Conservation (phyloP, 768 basidiomycete species). For the Rhodotorula toruloides region DNA sequence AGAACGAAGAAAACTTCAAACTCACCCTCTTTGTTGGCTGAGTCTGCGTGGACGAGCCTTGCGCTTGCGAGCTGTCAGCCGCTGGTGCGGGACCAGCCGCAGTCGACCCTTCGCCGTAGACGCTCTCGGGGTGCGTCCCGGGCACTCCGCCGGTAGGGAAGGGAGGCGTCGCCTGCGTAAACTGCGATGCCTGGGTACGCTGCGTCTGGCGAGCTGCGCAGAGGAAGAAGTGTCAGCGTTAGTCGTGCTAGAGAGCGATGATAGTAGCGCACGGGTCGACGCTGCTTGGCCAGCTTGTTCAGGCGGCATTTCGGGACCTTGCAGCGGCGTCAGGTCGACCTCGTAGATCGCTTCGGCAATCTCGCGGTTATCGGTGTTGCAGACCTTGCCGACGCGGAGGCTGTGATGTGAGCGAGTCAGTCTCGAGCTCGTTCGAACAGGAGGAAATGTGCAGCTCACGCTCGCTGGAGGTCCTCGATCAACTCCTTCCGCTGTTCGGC, state of each 20-base stretch:
- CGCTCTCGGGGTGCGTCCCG: constrained; percentile 26
- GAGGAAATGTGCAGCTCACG: not conserved
- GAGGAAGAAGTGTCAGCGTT: not conserved
- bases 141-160: constrained; percentile 30
- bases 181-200: not conserved
- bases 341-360: constrained; percentile 17
- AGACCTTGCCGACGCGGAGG: not conserved
- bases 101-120: not conserved
- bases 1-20: not conserved
- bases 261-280: not conserved
- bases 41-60: not conserved
- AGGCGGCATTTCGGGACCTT: not conserved
- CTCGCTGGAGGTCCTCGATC: not conserved
- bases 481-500: not conserved
- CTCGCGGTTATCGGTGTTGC: not conserved
- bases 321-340: not conserved
- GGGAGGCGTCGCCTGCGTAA: constrained; percentile 11
- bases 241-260: not conserved
- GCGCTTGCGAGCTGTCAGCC: not conserved
- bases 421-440: no score
- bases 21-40: not conserved
- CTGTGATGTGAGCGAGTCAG: not conserved
- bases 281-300: not conserved
- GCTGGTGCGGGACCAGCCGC: not conserved
- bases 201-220: not conserved